Conservation (phyloP, 495 filamentous ascomycete species). For the Aeminium ludgeri region DNA sequence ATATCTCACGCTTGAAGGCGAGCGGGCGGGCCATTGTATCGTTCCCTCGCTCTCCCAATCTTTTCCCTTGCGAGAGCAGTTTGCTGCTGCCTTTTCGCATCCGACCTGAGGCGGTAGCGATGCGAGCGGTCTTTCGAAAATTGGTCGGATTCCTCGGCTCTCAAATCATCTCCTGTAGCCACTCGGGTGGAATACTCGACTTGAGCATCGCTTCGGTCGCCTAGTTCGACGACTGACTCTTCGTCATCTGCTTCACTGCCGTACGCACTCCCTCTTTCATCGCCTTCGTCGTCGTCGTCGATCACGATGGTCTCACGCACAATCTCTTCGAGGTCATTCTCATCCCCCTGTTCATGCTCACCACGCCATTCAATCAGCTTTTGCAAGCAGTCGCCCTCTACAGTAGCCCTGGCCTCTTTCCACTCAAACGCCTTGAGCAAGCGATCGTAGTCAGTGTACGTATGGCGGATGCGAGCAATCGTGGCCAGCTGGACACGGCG, state of each 20-base stretch:
- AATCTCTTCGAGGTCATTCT: slow-evolving; percentile 59
- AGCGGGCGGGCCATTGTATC: too few relatives aligned
- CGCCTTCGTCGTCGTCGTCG: slow-evolving; percentile 58
- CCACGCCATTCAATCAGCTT: slow-evolving; percentile 75
- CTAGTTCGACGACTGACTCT: not conserved
- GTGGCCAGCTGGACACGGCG: slow-evolving; percentile 70
- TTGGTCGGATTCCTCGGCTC: slow-evolving; percentile 7
- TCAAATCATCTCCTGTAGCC: slow-evolving; percentile 2
- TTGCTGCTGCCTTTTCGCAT: not conserved
- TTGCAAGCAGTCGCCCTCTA: slow-evolving; percentile 54
- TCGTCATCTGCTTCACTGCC: slow-evolving; percentile 13
- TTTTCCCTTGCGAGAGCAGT: slow-evolving; percentile 6
- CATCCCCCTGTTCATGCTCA: slow-evolving; percentile 55
- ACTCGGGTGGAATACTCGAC: slow-evolving; percentile 8
- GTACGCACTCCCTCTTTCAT: slow-evolving; percentile 30
- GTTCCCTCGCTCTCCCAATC: slow-evolving; percentile 6
- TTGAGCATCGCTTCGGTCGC: not conserved
- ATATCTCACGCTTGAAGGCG: too few relatives aligned
- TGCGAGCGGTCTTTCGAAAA: not conserved
- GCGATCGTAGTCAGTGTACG: slow-evolving; percentile 71
- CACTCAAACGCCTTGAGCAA: slow-evolving; percentile 48
- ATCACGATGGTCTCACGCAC: slow-evolving; percentile 70
- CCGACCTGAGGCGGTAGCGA: not conserved
- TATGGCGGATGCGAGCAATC: slow-evolving; percentile 71
- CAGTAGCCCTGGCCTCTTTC: slow-evolving; percentile 49